A percentile compares a stretch with the other conserved stretches of the same genome.
Evolutionary conservation across 2,329 filamentous ascomycete genomes (phyloP).

Genomic region (Gyromitra esculenta): DNA sequence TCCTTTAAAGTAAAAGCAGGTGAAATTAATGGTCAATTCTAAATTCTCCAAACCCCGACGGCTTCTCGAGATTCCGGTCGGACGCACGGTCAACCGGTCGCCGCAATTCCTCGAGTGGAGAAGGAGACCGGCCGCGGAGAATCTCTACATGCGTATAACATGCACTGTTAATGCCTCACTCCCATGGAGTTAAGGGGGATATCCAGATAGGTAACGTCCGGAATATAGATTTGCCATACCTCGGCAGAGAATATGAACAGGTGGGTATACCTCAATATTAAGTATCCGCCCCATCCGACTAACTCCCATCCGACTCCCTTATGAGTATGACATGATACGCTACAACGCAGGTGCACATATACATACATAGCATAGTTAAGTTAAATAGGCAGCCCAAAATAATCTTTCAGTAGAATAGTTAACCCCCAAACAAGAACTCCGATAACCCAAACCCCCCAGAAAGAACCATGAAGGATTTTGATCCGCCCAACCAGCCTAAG

Average conservation of each 20-base stretch:
- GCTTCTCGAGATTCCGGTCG: not conserved
- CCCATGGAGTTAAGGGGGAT: not conserved
- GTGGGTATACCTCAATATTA: not conserved
- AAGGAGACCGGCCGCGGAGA: not conserved
- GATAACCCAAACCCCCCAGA: conserved; percentile 41
- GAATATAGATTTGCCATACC: not conserved
- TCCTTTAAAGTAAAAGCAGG: not conserved
- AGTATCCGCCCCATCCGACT: not conserved
- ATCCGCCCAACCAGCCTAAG: conserved; percentile 22
- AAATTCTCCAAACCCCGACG: not conserved
- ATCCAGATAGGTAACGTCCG: not conserved
- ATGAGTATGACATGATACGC: not conserved
- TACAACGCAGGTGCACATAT: not conserved
- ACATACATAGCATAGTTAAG: conserved; percentile 11
- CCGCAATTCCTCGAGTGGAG: not conserved
- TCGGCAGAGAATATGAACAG: not conserved
- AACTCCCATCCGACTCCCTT: not conserved
- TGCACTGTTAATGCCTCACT: conserved; percentile 3
- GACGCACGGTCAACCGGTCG: not conserved
- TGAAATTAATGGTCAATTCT: not conserved
- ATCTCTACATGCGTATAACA: not conserved
- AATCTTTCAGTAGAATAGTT: conserved; percentile 7
- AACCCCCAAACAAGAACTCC: conserved; percentile 41
- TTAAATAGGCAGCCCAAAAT: conserved; percentile 10
- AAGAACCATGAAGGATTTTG: conserved; percentile 28